phyloP scores from a whole-genome alignment of 257 asterid genomes.

The Mitragyna speciosa region DNA sequence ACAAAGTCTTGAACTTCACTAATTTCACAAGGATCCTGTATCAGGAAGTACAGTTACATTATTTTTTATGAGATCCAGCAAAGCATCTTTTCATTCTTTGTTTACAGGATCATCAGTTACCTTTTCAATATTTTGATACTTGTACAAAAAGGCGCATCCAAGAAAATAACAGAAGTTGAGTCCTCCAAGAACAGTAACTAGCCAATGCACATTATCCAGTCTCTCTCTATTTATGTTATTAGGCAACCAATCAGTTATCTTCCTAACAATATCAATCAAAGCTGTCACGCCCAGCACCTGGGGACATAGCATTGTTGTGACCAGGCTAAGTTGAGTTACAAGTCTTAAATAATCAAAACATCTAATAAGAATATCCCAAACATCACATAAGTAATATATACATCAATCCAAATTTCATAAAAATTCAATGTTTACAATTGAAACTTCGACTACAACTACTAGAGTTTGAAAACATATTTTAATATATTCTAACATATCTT shows the following conservation, averaged over 20 bases:
- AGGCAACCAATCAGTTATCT: conserved; percentile 57
- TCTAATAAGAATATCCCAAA: no score
- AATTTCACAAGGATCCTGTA: not conserved
- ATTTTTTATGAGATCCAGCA: not conserved
- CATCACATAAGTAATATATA: no score
- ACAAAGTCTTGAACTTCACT: no score
- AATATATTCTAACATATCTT: no score
- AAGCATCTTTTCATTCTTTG: not conserved
- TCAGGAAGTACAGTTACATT: not conserved
- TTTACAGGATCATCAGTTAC: not conserved
- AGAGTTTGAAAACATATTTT: no score
- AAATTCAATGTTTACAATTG: no score
- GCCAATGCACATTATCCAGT: conserved; percentile 66
- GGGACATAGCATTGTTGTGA: no score
- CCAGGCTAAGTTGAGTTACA: no score
- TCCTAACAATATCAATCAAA: conserved; percentile 33
- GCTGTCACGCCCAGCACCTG: no score
- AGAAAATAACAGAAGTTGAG: conserved; percentile 49
- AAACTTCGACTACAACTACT: no score
- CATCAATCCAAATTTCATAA: no score
- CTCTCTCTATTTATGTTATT: conserved; percentile 62
- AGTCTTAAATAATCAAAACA: no score
- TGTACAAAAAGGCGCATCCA: conserved; percentile 35
- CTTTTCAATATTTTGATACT: conserved; percentile 23
- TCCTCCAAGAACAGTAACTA: conserved; percentile 45